Evolutionary conservation across 1,284 basidiomycete species (phyloP).

Genomic region (Leucoagaricus sp.): DNA sequence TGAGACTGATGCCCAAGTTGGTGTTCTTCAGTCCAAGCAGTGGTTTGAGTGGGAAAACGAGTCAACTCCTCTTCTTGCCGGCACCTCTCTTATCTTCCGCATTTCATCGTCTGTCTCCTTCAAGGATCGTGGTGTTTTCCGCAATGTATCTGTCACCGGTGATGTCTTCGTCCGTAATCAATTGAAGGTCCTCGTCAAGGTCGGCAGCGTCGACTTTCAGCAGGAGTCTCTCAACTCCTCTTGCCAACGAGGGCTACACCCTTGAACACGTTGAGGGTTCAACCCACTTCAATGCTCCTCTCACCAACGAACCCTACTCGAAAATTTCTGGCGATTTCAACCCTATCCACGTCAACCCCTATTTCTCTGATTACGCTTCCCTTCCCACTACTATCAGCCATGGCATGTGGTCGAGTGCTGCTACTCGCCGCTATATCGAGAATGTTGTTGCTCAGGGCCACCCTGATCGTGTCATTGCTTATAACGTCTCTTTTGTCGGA

Average conservation of each 20-base stretch:
- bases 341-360: conserved; percentile 98
- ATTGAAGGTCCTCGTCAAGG: conserved; percentile 84
- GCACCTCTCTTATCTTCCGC: conserved; percentile 88
- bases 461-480: conserved; percentile 87
- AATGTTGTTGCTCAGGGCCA: conserved; percentile 92
- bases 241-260: conserved; percentile 86
- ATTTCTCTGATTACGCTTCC: conserved; percentile 93
- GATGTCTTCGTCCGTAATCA: conserved; percentile 86
- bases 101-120: conserved; percentile 84
- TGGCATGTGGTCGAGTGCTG: conserved; percentile 96
- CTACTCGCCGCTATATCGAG: conserved; percentile 92
- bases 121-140: conserved; percentile 89
- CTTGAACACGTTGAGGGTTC: conserved; percentile 61
- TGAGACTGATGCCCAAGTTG: conserved; percentile 79
- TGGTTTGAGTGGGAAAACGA: conserved; percentile 98
- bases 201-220: conserved; percentile 86
- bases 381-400: conserved; percentile 98
- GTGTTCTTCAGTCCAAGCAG: conserved; percentile 93
- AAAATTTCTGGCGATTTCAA: conserved; percentile 97
- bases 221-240: conserved; percentile 79
- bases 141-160: conserved; percentile 82
- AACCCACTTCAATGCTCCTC: conserved; percentile 73
- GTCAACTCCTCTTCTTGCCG: conserved; percentile 74
- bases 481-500: conserved; percentile 91
- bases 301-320: conserved; percentile 95